Conservation (phyloP, 768 basidiomycete species). For the Mycena kentingensis region DNA sequence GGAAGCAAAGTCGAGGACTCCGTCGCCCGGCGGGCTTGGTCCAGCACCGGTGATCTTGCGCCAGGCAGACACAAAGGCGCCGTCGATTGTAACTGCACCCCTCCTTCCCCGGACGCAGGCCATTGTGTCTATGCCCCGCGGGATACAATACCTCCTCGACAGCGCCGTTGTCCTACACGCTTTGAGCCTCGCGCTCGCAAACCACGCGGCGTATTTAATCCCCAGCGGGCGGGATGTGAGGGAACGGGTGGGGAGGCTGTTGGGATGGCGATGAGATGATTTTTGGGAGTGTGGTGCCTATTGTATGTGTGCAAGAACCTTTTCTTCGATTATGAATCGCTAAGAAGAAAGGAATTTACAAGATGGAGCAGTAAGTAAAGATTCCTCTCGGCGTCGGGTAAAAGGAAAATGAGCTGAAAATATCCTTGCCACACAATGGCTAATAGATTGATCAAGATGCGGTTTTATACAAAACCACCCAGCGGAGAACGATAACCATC, state of each 20-base stretch:
- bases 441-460: no score
- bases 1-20: background rate
- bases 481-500: no score
- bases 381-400: no score
- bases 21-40: background rate
- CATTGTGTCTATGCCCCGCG: background rate
- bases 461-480: no score
- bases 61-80: background rate
- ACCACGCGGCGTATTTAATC: slow-evolving; percentile 17
- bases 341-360: no score
- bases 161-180: slow-evolving; percentile 10
- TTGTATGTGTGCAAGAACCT: no score
- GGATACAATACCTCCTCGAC: slow-evolving; percentile 8
- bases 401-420: no score
- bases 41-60: background rate
- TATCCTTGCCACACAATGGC: no score
- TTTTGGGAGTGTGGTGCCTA: no score
- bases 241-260: background rate
- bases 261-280: no score
- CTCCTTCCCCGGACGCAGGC: background rate
- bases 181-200: slow-evolving; percentile 11
- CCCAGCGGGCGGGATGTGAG: slow-evolving; percentile 7
- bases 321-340: no score
- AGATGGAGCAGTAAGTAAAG: no score
- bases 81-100: background rate